Percentiles rank a stretch among this genome's conserved stretches.
Evolutionary conservation across 768 basidiomycete species (phyloP).

Genomic region (Jaapia argillacea): DNA sequence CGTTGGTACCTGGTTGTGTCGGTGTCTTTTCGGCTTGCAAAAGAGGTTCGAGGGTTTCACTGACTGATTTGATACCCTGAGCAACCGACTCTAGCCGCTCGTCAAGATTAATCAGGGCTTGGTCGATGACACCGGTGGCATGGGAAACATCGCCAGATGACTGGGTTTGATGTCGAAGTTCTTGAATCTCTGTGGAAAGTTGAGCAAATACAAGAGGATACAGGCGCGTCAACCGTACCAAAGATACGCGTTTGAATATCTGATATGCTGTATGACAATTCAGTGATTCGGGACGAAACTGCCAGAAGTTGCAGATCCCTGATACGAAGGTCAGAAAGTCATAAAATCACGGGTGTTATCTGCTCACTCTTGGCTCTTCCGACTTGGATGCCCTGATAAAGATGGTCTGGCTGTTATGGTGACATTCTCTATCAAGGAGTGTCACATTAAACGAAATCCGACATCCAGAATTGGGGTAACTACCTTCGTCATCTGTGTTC

Average conservation of each 20-base stretch:
- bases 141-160: slow-evolving; percentile 43
- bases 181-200: slow-evolving; percentile 75
- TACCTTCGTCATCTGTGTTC: slow-evolving; percentile 57
- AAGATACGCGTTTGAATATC: slow-evolving; percentile 90
- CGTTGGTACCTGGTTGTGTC: slow-evolving; percentile 26
- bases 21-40: slow-evolving; percentile 38
- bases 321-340: slow-evolving; percentile 16
- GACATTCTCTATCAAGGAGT: slow-evolving; percentile 43
- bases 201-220: not conserved
- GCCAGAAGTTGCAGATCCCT: slow-evolving; percentile 73
- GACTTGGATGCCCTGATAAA: too few species aligned
- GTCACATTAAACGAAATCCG: slow-evolving; percentile 1
- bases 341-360: slow-evolving; percentile 3
- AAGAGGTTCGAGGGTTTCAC: slow-evolving; percentile 55
- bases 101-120: slow-evolving; percentile 70
- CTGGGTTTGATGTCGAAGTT: slow-evolving; percentile 82
- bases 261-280: slow-evolving; percentile 77
- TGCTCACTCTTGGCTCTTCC: slow-evolving; percentile 61
- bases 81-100: slow-evolving; percentile 68
- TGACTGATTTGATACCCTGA: slow-evolving; percentile 60
- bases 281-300: slow-evolving; percentile 78
- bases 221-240: slow-evolving; percentile 33
- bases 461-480: slow-evolving; percentile 11
- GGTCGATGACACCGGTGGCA: slow-evolving; percentile 67
- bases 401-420: slow-evolving; percentile 65